A percentile compares a stretch with the other conserved stretches of the same genome.
These are phyloP conservation scores for Monilinia fructicola DNA, from an alignment of 2,329 filamentous ascomycete genomes.

Conservation along the genomic window DNA sequence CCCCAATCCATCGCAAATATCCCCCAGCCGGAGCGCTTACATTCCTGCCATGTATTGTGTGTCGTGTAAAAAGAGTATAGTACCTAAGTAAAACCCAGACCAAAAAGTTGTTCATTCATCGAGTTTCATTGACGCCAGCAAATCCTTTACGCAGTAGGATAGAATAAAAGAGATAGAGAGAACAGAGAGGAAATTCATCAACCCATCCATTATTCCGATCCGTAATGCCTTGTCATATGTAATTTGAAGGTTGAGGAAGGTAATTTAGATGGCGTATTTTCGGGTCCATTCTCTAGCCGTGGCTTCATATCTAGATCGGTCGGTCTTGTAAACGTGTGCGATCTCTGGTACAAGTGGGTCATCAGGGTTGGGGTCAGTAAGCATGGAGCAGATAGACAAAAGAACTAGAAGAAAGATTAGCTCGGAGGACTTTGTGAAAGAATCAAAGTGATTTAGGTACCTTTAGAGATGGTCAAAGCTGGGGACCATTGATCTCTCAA, in stretches of 20 bases:
- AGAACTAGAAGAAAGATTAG: constrained; percentile 61
- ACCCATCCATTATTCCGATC: constrained; percentile 21
- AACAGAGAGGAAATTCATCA: constrained; percentile 31
- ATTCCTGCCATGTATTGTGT: constrained; percentile 19
- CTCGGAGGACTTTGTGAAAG: background rate
- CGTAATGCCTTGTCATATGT: constrained; percentile 19
- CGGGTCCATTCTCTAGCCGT: constrained; percentile 97
- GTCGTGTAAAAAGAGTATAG: constrained; percentile 25
- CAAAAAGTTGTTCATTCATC: constrained; percentile 25
- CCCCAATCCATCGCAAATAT: constrained; percentile 17
- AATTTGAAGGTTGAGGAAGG: constrained; percentile 15
- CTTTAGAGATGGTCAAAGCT: constrained; percentile 97
- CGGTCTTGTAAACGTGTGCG: constrained; percentile 99
- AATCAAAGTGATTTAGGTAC: constrained; percentile 51
- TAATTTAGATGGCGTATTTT: constrained; percentile 87
- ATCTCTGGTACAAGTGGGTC: constrained; percentile 98
- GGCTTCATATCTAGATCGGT: constrained; percentile 91
- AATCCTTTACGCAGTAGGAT: constrained; percentile 32
- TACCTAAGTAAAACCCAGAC: constrained; percentile 26
- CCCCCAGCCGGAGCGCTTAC: constrained; percentile 7
- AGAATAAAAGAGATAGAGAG: constrained; percentile 25
- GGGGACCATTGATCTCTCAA: constrained; percentile 99
- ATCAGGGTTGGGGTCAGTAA: constrained; percentile 98
- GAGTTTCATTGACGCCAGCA: constrained; percentile 36
- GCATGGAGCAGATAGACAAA: constrained; percentile 98